These are phyloP conservation scores for Quercus alba DNA, from an alignment of 306 rosid genomes.

Conservation along the genomic window DNA sequence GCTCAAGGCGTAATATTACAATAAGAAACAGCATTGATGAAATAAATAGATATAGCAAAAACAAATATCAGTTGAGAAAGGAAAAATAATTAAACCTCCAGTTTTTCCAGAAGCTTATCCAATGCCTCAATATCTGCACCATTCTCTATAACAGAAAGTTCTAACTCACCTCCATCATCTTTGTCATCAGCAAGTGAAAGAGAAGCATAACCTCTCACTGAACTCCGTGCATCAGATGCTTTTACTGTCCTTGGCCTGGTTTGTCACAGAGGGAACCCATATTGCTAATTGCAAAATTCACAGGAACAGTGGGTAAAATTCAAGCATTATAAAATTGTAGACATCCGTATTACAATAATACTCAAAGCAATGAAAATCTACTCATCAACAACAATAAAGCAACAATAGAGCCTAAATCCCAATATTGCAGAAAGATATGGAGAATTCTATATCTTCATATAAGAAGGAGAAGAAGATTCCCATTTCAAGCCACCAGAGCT, in stretches of 20 bases:
- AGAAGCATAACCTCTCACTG: constrained; percentile 63
- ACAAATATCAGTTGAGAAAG: constrained; percentile 8
- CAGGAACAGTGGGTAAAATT: constrained; percentile 2
- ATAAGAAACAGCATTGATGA: constrained; percentile 3
- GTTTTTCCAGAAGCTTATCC: constrained; percentile 68
- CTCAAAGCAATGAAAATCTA: neutral
- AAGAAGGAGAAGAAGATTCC: neutral
- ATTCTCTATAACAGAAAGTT: constrained; percentile 54
- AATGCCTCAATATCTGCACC: constrained; percentile 42
- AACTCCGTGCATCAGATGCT: constrained; percentile 45
- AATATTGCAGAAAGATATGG: neutral
- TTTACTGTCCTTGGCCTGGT: constrained; percentile 64
- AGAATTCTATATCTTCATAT: no score
- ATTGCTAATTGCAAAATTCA: constrained; percentile 60
- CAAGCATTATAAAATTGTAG: neutral
- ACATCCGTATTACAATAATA: neutral
- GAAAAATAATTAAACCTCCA: constrained; percentile 49
- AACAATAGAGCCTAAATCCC: neutral
- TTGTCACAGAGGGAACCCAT: constrained; percentile 97
- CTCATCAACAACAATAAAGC: neutral
- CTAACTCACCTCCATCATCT: constrained; percentile 51
- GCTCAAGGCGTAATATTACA: neutral
- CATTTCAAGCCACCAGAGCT: constrained; percentile 14
- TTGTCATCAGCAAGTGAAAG: constrained; percentile 51
- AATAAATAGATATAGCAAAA: neutral